A percentile compares a stretch with the other conserved stretches of the same genome.
Conservation (phyloP, 2,329 filamentous ascomycete species). For the Elsinoe ampelina region DNA sequence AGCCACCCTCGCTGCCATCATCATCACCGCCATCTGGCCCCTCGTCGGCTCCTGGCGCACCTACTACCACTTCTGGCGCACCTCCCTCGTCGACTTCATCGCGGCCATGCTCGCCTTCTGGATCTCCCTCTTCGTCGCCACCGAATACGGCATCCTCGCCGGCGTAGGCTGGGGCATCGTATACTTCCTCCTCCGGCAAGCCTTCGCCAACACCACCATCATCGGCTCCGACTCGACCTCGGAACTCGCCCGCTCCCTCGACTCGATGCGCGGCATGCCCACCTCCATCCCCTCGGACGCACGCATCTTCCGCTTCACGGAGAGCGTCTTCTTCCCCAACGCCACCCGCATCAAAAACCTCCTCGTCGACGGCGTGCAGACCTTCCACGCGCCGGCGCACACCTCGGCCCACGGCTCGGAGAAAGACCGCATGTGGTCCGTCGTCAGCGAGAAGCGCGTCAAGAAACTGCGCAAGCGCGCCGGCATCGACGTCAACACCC, state of each 20-base stretch:
- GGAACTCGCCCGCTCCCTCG: conserved; percentile 16
- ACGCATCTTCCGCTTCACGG: conserved; percentile 48
- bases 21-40: conserved; percentile 56
- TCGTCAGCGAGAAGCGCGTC: conserved; percentile 41
- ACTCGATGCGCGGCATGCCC: conserved; percentile 13
- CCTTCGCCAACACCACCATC: conserved; percentile 41
- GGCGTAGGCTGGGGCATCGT: conserved; percentile 43
- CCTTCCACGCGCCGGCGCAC: conserved; percentile 34
- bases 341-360: conserved; percentile 44
- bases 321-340: conserved; percentile 54
- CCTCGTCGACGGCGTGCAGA: conserved; percentile 44
- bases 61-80: conserved; percentile 57
- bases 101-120: conserved; percentile 56
- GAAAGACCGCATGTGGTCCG: conserved; percentile 45
- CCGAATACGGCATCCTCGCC: conserved; percentile 50
- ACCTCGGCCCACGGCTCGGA: conserved; percentile 29
- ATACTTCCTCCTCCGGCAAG: conserved; percentile 50
- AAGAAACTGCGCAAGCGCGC: conserved; percentile 36
- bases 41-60: conserved; percentile 49
- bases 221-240: conserved; percentile 16
- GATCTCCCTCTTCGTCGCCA: conserved; percentile 53
- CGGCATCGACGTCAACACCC: conserved; percentile 25
- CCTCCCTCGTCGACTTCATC: conserved; percentile 55
- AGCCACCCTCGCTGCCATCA: conserved; percentile 54
- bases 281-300: conserved; percentile 37